These are phyloP conservation scores for Myxozyma kluyveri DNA, from an alignment of 805 yeast species.

Conservation along the genomic window DNA sequence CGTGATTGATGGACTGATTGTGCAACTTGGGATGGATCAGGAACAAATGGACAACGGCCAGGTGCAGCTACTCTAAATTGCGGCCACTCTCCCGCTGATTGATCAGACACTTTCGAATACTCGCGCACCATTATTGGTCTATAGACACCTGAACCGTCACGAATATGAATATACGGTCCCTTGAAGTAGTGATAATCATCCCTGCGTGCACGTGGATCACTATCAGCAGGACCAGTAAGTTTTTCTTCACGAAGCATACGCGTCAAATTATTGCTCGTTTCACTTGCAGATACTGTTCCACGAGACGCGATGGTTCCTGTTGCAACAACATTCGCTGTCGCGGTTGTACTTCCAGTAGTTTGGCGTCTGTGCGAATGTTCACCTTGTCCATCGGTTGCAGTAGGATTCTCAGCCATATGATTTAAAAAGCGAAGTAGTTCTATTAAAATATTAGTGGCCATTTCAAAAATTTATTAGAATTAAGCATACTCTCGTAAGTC, in stretches of 20 bases:
- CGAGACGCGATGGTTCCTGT: neutral
- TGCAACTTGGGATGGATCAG: conserved; percentile 15
- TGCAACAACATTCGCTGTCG: neutral
- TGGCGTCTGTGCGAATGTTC: neutral
- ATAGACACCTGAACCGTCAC: conserved; percentile 71
- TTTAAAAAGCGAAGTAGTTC: conserved; percentile 23
- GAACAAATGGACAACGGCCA: conserved; percentile 83
- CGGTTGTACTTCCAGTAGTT: neutral
- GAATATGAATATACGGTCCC: conserved; percentile 70
- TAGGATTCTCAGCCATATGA: conserved; percentile 20
- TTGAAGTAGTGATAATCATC: conserved; percentile 83
- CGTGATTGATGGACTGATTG: too few species aligned
- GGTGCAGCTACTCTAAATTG: conserved; percentile 57
- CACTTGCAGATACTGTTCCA: conserved; percentile 5
- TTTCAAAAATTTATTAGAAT: neutral
- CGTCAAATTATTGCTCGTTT: conserved; percentile 37
- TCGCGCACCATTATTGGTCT: conserved; percentile 82
- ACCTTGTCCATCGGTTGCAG: neutral
- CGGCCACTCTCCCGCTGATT: conserved; percentile 53
- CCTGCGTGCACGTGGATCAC: conserved; percentile 80
- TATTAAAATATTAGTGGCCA: neutral
- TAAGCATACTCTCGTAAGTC: conserved; percentile 60
- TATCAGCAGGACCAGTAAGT: conserved; percentile 78
- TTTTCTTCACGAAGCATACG: conserved; percentile 80
- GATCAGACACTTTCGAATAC: conserved; percentile 53